Evolutionary conservation across 108 stramenopile genomes (phyloP), one percentile per base, ranked within the genome.

Genomic region (Cyclotella atomus): DNA sequence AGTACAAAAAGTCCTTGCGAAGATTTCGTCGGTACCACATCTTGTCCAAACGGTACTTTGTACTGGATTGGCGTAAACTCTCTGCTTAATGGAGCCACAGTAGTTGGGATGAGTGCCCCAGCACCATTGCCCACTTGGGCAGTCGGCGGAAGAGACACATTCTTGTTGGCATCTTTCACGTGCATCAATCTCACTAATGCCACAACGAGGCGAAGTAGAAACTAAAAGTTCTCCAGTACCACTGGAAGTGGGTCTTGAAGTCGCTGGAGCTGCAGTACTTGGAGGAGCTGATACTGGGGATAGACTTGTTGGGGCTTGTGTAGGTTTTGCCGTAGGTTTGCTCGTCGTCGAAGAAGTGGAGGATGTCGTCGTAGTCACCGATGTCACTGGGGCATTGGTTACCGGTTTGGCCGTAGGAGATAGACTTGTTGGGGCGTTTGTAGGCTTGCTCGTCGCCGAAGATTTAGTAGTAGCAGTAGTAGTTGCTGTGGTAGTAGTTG

Each of bases 81-180:
- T 17, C 20, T 62, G 34, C 10, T 34, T 34, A 9, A 70, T 56
- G n/a, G 61, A 62, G 0, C 69, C 69, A 24, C 69, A 70, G 20
- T 70, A 70, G 50, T 70, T 70, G 3, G 33, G 19, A 25, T 70
- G 69, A 21, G 54, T 53, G 35, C 57, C 57, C 44, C 44, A 70
- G 21, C 69, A 70, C 47, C 54, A 50, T 44, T 70, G 47, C 12
- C 69, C 69, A 2, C 35, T 15, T 16, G 28, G 32, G 33, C 69
- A 70, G 30, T 70, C 69, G 20, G 56, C 57, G 23, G 34, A 20
- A 0, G 47, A 50, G 10, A 59, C 49, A 21, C 69, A 70, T 59
- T 59, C 35, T 2, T 23, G 29, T 32, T 53, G 52, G 56, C 69
- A 70, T 15, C 33, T 23, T 59, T 70, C 69, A 19, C 69, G 69